Conservation (phyloP, 1,139 yeast species). For the Geotrichum fermentans region DNA sequence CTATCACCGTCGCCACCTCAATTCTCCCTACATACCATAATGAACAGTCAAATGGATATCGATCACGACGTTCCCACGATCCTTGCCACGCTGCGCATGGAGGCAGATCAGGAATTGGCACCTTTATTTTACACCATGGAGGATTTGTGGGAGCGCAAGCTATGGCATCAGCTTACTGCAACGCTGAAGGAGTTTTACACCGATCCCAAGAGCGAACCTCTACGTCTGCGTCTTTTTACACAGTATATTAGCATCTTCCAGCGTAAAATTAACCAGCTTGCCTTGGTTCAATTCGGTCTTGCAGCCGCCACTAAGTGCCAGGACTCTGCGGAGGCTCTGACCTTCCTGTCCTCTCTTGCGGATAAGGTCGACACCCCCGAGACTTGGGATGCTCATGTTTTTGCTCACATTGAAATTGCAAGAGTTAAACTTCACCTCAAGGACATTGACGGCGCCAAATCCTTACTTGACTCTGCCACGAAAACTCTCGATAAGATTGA, state of each 20-base stretch:
- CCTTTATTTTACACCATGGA: constrained; percentile 70
- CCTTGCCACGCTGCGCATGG: constrained; percentile 64
- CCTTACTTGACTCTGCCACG: constrained; percentile 58
- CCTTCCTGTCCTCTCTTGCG: constrained; percentile 52
- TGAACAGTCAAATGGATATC: constrained; percentile 31
- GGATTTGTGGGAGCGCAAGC: constrained; percentile 78
- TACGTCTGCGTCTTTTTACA: constrained; percentile 64
- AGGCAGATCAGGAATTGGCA: constrained; percentile 58
- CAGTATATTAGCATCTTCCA: constrained; percentile 65
- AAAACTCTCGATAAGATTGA: constrained; percentile 56
- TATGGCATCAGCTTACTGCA: constrained; percentile 75
- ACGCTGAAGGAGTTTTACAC: constrained; percentile 58
- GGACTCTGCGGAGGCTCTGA: constrained; percentile 50
- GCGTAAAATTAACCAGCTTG: constrained; percentile 70
- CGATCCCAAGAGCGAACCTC: constrained; percentile 46
- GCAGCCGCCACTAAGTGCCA: constrained; percentile 48
- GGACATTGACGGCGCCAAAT: constrained; percentile 60
- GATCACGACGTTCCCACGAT: constrained; percentile 50
- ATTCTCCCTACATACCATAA: not conserved
- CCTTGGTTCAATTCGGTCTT: constrained; percentile 70
- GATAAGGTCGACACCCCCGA: constrained; percentile 45
- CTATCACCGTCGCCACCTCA: not conserved
- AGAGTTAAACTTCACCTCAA: constrained; percentile 59
- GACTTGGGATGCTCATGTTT: constrained; percentile 51
- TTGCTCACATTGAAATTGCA: constrained; percentile 73